phyloP scores from a whole-genome alignment of 208 protist species.

The Naegleria gruberi region DNA sequence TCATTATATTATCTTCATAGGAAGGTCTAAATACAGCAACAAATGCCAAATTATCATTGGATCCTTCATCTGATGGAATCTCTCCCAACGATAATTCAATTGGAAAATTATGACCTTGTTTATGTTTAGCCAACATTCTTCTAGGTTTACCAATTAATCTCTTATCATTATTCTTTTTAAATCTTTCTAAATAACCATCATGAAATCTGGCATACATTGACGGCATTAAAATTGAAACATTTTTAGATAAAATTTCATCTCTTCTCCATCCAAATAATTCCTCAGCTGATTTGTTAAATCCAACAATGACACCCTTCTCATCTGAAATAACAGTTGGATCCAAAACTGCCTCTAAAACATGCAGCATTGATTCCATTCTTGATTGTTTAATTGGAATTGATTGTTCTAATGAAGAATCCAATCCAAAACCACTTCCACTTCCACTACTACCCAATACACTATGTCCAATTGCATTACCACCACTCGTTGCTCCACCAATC shows the following conservation, averaged over 20 bases:
- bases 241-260: constrained; percentile 41
- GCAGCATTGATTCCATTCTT: neutral
- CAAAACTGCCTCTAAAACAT: constrained; percentile 23
- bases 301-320: constrained; percentile 22
- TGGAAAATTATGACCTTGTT: constrained; percentile 25
- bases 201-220: constrained; percentile 35
- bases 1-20: neutral
- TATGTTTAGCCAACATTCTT: constrained; percentile 22
- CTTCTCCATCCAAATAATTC: constrained; percentile 40
- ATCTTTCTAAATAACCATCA: constrained; percentile 45
- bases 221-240: constrained; percentile 51
- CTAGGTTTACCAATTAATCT: constrained; percentile 38
- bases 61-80: neutral
- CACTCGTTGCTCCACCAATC: no score
- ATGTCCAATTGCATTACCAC: no score
- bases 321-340: constrained; percentile 38
- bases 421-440: no score
- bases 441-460: no score
- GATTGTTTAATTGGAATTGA: neutral
- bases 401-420: neutral
- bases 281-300: constrained; percentile 32
- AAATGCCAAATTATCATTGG: neutral
- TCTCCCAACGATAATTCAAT: constrained; percentile 33
- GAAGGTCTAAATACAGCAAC: neutral
- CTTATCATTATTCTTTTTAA: constrained; percentile 35